Evolutionary conservation across 257 asterid species (phyloP), one percentile per base, ranked within the genome.

Genomic region (Primulina huaijiensis): DNA sequence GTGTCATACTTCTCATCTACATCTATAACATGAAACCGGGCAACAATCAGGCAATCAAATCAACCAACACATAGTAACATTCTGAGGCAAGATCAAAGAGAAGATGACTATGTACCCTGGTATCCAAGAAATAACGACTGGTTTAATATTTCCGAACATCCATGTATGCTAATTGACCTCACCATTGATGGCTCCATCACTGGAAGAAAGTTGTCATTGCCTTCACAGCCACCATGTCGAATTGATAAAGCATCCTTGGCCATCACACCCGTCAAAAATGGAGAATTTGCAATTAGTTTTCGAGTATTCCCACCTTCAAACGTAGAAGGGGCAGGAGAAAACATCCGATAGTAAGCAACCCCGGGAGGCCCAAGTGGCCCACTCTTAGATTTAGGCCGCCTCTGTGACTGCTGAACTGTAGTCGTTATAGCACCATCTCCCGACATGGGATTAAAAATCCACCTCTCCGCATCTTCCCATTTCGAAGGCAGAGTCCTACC

Each of bases 401-500:
- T 84, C 69, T 86, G 90, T 2, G 79, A 75, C 85, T 90, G 97
- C 85, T 85, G 97, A 66, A 67, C 50, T 5, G 97, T 88, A 50
- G 76, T 76, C 80, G 78, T 89, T 53, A 77, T 59, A 2, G 72
- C 72, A 62, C 84, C 82, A 73, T 91, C 97, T 20, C 95, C 95
- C 0, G 90, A 83, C 1, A 89, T 76, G 0, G 99, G 99, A 69
- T 97, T 94, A 30, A 88, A 80, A 69, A 94, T 92, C 99, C 99
- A 94, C 78, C 99, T 84, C 87, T 94, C 99, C 17, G 99, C 99
- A 81, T 94, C 98, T 72, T 88, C 97, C 99, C 99, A 94, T 81
- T 94, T 92, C 2, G 98, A 94, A 80, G 99, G 99, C 78, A 94
- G 68, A 29, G 88, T 75, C 78, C 86, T 87, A 6, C 96, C 95